Evolutionary conservation across 306 rosid species (phyloP).

Genomic region (Casuarina cunninghamiana): DNA sequence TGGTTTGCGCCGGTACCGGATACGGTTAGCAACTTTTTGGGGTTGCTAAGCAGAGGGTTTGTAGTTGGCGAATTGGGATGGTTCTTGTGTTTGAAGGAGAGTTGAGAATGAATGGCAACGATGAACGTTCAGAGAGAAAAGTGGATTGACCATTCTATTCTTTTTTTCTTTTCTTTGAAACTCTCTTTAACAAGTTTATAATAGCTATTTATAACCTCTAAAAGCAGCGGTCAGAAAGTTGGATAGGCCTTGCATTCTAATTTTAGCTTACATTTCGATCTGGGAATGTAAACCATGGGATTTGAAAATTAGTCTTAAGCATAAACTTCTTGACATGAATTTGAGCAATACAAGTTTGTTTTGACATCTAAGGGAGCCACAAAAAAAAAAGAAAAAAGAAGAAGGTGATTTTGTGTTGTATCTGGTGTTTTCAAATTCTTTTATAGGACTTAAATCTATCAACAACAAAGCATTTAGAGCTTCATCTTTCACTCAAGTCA

Average conservation of each 20-base stretch:
- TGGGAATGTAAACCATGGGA: too few species aligned
- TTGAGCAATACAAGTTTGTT: too few species aligned
- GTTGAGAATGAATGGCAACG: neutral
- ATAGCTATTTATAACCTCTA: neutral
- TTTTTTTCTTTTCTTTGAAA: neutral
- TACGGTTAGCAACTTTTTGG: neutral
- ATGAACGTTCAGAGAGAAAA: neutral
- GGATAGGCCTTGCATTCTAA: neutral
- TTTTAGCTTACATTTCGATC: neutral
- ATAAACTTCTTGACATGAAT: too few species aligned
- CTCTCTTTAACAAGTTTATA: too few species aligned
- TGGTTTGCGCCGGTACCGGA: constrained; percentile 18
- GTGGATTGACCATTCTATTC: neutral
- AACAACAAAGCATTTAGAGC: too few species aligned
- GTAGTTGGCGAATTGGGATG: neutral
- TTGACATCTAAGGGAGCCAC: too few species aligned
- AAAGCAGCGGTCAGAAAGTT: neutral
- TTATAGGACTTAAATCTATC: too few species aligned
- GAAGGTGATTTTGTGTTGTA: too few species aligned
- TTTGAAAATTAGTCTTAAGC: too few species aligned
- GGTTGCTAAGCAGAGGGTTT: neutral
- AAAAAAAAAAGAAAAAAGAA: too few species aligned
- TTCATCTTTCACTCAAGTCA: too few species aligned
- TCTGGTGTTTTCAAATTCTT: too few species aligned
- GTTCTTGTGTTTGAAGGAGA: neutral